Percentiles rank a stretch among this genome's conserved stretches.
phyloP scores from a whole-genome alignment of 306 rosid species.

The Amphicarpaea edgeworthii region DNA sequence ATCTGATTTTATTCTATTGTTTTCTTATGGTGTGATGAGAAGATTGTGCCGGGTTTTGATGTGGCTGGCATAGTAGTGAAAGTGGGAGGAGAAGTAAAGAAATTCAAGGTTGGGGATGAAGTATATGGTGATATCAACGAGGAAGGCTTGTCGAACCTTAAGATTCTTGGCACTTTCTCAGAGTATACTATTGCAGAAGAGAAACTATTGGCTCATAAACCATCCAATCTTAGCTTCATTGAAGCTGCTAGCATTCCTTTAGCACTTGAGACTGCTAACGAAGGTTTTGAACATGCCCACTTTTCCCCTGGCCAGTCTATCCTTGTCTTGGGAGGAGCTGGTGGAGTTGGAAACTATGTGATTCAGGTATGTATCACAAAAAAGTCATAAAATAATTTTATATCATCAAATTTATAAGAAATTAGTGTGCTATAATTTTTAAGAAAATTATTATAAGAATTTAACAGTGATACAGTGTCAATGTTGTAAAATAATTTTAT shows the following conservation, averaged over 20 bases:
- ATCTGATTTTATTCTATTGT: background rate
- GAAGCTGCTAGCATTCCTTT: slow-evolving; percentile 88
- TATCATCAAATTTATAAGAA: too few species aligned
- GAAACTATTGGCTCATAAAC: slow-evolving; percentile 67
- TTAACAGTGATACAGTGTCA: too few species aligned
- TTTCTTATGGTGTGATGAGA: background rate
- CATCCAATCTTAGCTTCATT: slow-evolving; percentile 65
- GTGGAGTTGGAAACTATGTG: slow-evolving; percentile 68
- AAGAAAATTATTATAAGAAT: too few species aligned
- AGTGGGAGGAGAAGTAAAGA: slow-evolving; percentile 67
- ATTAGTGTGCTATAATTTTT: too few species aligned
- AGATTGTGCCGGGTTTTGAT: slow-evolving; percentile 72
- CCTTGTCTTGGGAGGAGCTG: slow-evolving; percentile 82
- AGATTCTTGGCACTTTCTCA: slow-evolving; percentile 64
- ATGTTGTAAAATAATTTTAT: too few species aligned
- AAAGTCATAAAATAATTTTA: too few species aligned
- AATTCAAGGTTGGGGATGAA: slow-evolving; percentile 76
- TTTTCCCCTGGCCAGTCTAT: slow-evolving; percentile 67
- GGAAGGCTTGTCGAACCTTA: slow-evolving; percentile 48
- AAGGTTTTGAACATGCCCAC: slow-evolving; percentile 60
- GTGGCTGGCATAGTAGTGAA: slow-evolving; percentile 78
- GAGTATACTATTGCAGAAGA: slow-evolving; percentile 77
- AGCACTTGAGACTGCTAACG: slow-evolving; percentile 70
- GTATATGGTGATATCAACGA: slow-evolving; percentile 71
- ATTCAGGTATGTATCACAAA: too few species aligned